Evolutionary conservation across 371 early-diverging fungal species (phyloP).

Genomic region (Mucor velutinosus): DNA sequence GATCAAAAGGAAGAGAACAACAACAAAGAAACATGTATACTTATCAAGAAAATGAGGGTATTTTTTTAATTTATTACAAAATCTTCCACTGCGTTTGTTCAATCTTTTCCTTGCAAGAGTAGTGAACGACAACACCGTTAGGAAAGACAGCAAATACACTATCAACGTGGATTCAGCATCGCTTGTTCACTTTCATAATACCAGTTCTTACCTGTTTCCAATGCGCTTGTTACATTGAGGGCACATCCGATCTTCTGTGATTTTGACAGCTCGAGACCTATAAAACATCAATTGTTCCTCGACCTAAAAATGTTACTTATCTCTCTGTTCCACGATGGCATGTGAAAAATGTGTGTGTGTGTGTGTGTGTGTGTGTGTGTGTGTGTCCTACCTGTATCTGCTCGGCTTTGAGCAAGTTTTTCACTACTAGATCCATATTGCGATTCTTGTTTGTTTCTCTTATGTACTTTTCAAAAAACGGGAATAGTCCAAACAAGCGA

Average conservation of each 20-base stretch:
- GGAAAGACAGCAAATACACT: constrained; percentile 81
- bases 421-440: constrained; percentile 70
- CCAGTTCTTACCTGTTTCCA: constrained; percentile 61
- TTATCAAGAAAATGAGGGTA: constrained; percentile 3
- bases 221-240: constrained; percentile 80
- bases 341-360: not conserved
- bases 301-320: constrained; percentile 41
- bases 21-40: constrained; percentile 1
- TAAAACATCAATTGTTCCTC: constrained; percentile 71
- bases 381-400: constrained; percentile 57
- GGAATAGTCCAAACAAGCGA: constrained; percentile 56
- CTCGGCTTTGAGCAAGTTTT: constrained; percentile 73
- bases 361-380: not conserved
- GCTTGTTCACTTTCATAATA: not conserved
- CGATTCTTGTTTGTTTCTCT: constrained; percentile 65
- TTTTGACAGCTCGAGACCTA: constrained; percentile 67
- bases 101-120: constrained; percentile 74
- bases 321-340: not conserved
- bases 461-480: constrained; percentile 72
- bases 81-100: constrained; percentile 54
- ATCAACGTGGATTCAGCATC: not conserved
- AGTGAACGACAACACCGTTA: constrained; percentile 76
- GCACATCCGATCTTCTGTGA: constrained; percentile 82
- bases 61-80: constrained; percentile 17
- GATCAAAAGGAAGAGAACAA: constrained; percentile 7